Evolutionary conservation across 164 flowering plant species (phyloP), one percentile per base, ranked within the genome.

Genomic region (Pachysandra terminalis): DNA sequence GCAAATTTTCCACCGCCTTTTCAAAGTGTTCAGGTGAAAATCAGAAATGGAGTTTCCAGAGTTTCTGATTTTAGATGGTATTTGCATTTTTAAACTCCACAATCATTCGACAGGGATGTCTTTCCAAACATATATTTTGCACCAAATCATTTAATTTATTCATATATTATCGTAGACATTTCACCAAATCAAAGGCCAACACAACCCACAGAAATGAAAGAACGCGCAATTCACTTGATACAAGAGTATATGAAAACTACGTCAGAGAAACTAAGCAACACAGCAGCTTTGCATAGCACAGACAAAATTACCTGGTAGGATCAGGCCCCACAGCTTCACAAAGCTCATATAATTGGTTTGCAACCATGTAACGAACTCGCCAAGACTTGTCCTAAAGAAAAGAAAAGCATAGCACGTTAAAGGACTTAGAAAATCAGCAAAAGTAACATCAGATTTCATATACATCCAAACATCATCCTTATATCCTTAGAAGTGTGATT

Each of bases 291-390:
- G 12, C 65, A 62, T 22, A 25, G 19, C 51, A 45, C 27, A 40
- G 49, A 55, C 16, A 13, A 32, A 61, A 56, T 53, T 85, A 91
- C 98, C 90, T 87, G 27, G 96, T 91, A 48, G 96, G 88, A 64
- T 91, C 98, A 68, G 97, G 96, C 54, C 98, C 98, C 61, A 94
- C 97, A 71, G 98, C 95, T 85, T 94, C 98, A 81, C 97, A 94
- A 53, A 94, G 85, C 78, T 94, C 98, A 71, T 91, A 91, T 64
- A 94, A 74, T 59, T 91, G 97, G 81, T 90, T 90, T 22, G 98
- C 98, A 77, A 91, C 97, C 97, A 91, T 89, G 75, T 91, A 94
- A n/a, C 98, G 91, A 57, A 94, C 98, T 75, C 98, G 98, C 98
- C 98, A 94, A 62, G 98, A 94, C 72, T 94, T 94, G 71, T 94